Base-by-base conservation (phyloP, 2,329 filamentous ascomycete genomes). In the Colletotrichum tabaci region DNA sequence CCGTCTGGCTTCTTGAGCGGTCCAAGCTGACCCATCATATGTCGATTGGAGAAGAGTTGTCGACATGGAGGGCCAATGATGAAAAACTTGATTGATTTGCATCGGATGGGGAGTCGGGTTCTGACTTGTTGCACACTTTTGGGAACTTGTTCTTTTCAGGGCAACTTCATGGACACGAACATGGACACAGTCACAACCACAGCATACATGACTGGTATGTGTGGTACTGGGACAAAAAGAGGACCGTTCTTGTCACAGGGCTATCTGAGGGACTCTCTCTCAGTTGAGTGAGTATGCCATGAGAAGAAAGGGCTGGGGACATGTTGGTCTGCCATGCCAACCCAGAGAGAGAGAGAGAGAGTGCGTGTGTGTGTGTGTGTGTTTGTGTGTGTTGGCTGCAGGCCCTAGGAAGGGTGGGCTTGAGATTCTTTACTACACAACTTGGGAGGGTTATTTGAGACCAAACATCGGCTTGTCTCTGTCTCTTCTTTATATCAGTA, bases 51-150 rank as follows among this genome's bases (percentile, higher is more conserved):
- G 61, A 66, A 55, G 63, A 67, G 60, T 52, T 67, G 64, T 65
- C 60, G 68, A 67, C 61, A 56, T 60, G 55, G 70, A 23, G 56
- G 26, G 66, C 62, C 61, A 71, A 71, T 66, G 70, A 61, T 72
- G 58, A 72, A 72, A 74, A 74, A 72, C 69, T 69, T 75, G 65
- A 75, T 78, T 78, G 75, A 78, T 76, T 80, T 75, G 81, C 82
- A 83, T 81, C 75, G 79, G 78, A 79, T 71, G 79, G 77, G 78
- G 81, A 82, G 80, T 82, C 79, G 78, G 79, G 77, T 78, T 82
- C 77, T 80, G 76, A 77, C 77, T 79, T 79, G 75, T 77, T 71
- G 70, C 70, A 55, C 66, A 49, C 66, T 64, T 53, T 72, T 60
- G 66, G 66, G 70, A 61, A 66, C 56, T 57, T 61, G 58, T 63